Base-by-base conservation (phyloP, 352 stramenopile genomes). In the Globisporangium middletonii region DNA sequence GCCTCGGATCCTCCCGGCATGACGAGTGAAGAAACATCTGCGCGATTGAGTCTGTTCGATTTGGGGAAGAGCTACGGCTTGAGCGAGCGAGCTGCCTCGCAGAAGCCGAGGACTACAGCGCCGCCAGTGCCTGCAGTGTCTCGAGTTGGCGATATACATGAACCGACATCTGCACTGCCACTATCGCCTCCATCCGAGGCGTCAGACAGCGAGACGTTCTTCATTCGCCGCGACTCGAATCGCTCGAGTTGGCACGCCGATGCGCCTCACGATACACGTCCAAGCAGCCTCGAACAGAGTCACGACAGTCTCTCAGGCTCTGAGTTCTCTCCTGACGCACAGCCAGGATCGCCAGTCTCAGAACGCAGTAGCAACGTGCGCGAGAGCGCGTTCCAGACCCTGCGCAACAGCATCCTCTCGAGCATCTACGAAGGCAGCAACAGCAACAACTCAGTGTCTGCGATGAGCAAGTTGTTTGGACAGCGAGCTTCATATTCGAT, bases 11-110 rank as follows among this genome's bases (percentile, higher is more conserved):
- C 53, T 53, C 28, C 48, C 8, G 41, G 5, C 4, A 16, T 1
- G 41, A n/a, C 41, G 35, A 55, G 44, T 23, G 61, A 54, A 19
- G 35, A 64, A 3, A 68, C 57, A 41, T 63, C 69, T 41, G 62
- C 59, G 50, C 62, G 69, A 3, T 51, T 83, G 47, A 81, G 67
- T 35, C 63, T 83, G 35, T 72, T 70, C 47, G 69, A 81, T 60
- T 59, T 77, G 48, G 65, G 69, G 37, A 81, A 79, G 61, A 55
- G 60, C 26, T 62, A 62, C 44, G 64, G 50, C 4, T 56, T 68
- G 46, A 58, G 48, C 30, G 11, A 65, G 58, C 46, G 41, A 19
- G 27, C 19, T 13, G 37, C 19, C 2, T 33, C 46, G 0, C 52
- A 16, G 19, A 0, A 45, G 1, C 19, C 35, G 18, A 16, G 8